phyloP scores from a whole-genome alignment of 768 basidiomycete species.

The Ramaria sp. region DNA sequence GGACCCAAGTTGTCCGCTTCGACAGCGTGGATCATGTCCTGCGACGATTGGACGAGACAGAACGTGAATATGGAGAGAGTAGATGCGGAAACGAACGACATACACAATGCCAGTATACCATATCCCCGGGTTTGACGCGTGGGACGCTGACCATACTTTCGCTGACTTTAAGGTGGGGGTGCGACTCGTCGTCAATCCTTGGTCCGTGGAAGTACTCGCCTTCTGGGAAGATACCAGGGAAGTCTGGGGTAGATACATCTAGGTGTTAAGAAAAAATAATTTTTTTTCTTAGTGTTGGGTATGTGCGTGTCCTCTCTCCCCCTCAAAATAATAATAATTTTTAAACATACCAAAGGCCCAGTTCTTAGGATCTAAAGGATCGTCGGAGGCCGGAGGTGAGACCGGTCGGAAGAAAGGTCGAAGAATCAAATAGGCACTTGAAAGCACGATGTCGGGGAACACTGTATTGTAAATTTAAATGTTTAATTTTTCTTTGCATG shows the following conservation, averaged over 20 bases:
- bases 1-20: slow-evolving; percentile 42
- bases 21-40: slow-evolving; percentile 44
- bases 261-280: background rate
- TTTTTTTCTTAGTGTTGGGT: too few species aligned
- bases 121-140: slow-evolving; percentile 62
- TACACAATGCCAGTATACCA: slow-evolving; percentile 70
- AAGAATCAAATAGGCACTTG: slow-evolving; percentile 63
- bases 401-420: slow-evolving; percentile 64
- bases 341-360: slow-evolving; percentile 37
- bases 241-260: slow-evolving; percentile 39
- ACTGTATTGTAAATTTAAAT: too few species aligned
- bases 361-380: slow-evolving; percentile 37
- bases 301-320: too few species aligned
- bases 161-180: slow-evolving; percentile 57
- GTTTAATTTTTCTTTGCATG: too few species aligned
- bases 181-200: slow-evolving; percentile 38
- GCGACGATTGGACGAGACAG: background rate
- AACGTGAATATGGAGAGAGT: background rate
- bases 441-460: slow-evolving; percentile 53
- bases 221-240: slow-evolving; percentile 36
- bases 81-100: slow-evolving; percentile 5
- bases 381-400: slow-evolving; percentile 27
- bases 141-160: slow-evolving; percentile 58
- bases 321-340: too few species aligned
- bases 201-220: slow-evolving; percentile 30